phyloP scores from a whole-genome alignment of 139 green algal species.

The Tetratostichococcus sp. region DNA sequence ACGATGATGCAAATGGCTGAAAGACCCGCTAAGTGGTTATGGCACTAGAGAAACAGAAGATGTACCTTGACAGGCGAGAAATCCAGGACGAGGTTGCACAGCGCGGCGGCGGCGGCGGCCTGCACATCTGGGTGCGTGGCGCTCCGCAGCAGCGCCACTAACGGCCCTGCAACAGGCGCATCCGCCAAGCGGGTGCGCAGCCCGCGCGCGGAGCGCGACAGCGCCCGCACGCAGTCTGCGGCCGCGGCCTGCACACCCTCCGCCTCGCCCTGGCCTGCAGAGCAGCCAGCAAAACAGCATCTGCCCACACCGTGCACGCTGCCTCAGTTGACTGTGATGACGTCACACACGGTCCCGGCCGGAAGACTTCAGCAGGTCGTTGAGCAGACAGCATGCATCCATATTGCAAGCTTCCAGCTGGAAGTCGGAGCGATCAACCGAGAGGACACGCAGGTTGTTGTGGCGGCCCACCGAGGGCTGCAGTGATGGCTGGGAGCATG shows the following conservation, averaged over 20 bases:
- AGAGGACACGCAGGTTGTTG: too few species aligned
- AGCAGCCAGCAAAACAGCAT: too few species aligned
- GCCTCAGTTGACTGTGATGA: too few species aligned
- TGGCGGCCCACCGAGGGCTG: not conserved
- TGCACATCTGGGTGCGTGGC: conserved; percentile 40
- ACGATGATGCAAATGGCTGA: not conserved
- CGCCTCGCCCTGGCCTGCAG: not conserved
- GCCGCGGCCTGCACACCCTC: conserved; percentile 52
- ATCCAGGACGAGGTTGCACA: conserved; percentile 85
- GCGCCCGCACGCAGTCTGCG: conserved; percentile 62
- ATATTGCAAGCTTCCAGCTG: too few species aligned
- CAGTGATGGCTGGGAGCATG: not conserved
- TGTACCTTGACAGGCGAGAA: conserved; percentile 59
- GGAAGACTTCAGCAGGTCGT: too few species aligned
- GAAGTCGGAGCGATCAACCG: too few species aligned
- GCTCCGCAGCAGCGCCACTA: conserved; percentile 52
- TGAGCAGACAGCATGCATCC: too few species aligned
- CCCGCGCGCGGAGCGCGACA: conserved; percentile 60
- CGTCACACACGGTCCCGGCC: too few species aligned
- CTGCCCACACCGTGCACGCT: too few species aligned
- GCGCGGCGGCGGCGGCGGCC: conserved; percentile 46
- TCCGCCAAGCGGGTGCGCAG: conserved; percentile 39
- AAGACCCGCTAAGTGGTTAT: not conserved
- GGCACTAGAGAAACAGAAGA: not conserved
- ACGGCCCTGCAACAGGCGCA: conserved; percentile 41